Evolutionary conservation across 2,329 filamentous ascomycete species (phyloP), one percentile per base, ranked within the genome.

Genomic region (Penicillium occitanis): DNA sequence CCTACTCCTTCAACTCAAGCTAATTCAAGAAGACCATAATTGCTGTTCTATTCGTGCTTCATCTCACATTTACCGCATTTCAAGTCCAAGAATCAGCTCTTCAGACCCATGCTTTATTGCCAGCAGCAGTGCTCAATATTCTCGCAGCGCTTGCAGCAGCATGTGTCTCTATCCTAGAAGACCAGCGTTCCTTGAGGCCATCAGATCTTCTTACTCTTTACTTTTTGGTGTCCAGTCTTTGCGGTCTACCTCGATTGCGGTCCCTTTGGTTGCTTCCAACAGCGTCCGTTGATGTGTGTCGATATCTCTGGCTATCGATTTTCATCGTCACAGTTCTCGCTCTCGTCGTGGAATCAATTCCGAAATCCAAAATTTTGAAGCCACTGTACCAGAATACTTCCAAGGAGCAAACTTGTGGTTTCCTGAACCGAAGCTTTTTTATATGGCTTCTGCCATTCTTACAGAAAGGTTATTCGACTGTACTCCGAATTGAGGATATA

Each of bases 391-490:
- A 11, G 7, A 55, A 30, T 1, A 8, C 30, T 7, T 11, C 59
- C 17, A 50, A 50, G 28, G 83, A 86, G 70, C 78, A 78, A 28
- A 82, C 80, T 17, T 81, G 79, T 66, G 78, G 82, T 7, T 70
- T 82, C 28, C 78, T 81, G 70, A 81, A 72, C 55, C 73, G 76
- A 17, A 75, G 74, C 1, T 70, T 81, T 25, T 85, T 85, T 68
- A 81, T 77, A 72, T 85, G 83, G 83, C 72, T 84, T 40, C 81
- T 79, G 46, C 75, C 77, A 1, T 70, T 85, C 3, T 78, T 86
- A 22, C 74, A 76, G 17, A 73, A 73, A n/a, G 82, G 83, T 0
- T 84, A 79, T 73, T 75, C 73, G 2, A 79, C 76, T 4, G 69
- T 76, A 3, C 65, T 83, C 37, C 68, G 69, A 0, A 70, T 82